A percentile compares a stretch with the other conserved stretches of the same genome.
Evolutionary conservation across 2,329 filamentous ascomycete genomes (phyloP).

Genomic region (Talaromyces sp.): DNA sequence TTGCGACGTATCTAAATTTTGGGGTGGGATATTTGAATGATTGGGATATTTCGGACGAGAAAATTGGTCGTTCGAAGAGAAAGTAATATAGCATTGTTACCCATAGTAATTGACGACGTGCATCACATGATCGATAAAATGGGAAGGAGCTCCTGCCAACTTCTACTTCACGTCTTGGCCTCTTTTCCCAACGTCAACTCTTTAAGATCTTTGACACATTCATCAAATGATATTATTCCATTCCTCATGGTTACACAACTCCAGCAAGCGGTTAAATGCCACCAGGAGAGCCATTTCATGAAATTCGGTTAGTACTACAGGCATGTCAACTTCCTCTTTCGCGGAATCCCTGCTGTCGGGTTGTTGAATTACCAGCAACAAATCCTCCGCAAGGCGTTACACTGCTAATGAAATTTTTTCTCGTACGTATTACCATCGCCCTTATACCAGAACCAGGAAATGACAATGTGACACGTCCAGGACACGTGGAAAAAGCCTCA

Average conservation of each 20-base stretch:
- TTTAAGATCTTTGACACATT: background rate
- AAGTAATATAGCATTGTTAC: background rate
- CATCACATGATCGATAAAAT: background rate
- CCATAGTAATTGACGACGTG: background rate
- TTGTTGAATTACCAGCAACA: background rate
- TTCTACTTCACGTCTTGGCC: no score
- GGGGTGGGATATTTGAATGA: conserved; percentile 67
- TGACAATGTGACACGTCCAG: background rate
- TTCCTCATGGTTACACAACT: background rate
- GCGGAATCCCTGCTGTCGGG: background rate
- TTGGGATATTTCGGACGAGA: conserved; percentile 56
- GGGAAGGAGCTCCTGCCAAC: background rate
- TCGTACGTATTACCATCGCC: background rate
- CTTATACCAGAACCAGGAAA: background rate
- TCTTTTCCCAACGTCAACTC: background rate
- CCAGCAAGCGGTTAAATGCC: background rate
- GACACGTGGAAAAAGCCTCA: background rate
- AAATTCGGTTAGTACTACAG: background rate
- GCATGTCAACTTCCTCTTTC: background rate
- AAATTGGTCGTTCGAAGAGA: conserved; percentile 15
- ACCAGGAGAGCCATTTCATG: background rate
- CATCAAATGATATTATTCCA: background rate
- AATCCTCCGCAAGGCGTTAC: background rate
- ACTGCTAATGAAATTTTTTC: background rate
- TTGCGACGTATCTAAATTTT: conserved; percentile 80